Percentiles rank a stretch among this genome's conserved stretches.
Conservation (phyloP, 495 filamentous ascomycete genomes). For the Aspergillus nanangensis region DNA sequence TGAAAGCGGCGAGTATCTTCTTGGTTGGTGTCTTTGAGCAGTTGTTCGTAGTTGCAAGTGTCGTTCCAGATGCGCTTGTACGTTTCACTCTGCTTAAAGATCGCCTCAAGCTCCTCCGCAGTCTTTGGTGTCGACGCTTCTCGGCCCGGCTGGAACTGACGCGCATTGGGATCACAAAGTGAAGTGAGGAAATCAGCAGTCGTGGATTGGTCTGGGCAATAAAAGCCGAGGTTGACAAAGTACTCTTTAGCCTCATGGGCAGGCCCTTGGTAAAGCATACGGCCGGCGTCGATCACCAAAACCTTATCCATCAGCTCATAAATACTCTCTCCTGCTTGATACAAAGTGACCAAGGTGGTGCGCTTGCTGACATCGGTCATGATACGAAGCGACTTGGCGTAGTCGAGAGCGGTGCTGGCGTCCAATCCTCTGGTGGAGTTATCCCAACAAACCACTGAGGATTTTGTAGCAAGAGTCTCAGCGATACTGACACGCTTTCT, state of each 20-base stretch:
- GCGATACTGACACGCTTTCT: constrained; percentile 69
- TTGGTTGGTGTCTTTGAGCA: constrained; percentile 53
- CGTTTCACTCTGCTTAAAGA: constrained; percentile 49
- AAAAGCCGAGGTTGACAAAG: constrained; percentile 65
- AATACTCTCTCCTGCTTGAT: constrained; percentile 80
- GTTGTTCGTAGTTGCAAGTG: constrained; percentile 55
- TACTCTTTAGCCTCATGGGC: constrained; percentile 60
- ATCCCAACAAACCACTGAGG: constrained; percentile 61
- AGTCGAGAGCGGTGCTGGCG: constrained; percentile 75
- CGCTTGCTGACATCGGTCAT: constrained; percentile 80
- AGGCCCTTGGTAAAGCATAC: constrained; percentile 62
- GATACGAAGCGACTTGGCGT: constrained; percentile 69
- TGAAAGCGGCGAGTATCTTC: constrained; percentile 68
- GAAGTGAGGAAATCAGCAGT: constrained; percentile 74
- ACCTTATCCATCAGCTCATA: constrained; percentile 81
- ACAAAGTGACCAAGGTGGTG: constrained; percentile 79
- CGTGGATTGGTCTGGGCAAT: constrained; percentile 62
- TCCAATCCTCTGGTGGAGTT: constrained; percentile 82
- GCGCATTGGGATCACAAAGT: constrained; percentile 69
- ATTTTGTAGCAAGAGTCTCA: constrained; percentile 63
- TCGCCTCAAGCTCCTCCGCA: constrained; percentile 56
- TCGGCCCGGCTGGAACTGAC: constrained; percentile 58
- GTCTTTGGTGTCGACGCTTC: constrained; percentile 61
- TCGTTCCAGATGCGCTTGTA: constrained; percentile 53
- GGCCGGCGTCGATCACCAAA: constrained; percentile 60